Conservation (phyloP, 2,329 filamentous ascomycete species). For the Mariannaea elegans region DNA sequence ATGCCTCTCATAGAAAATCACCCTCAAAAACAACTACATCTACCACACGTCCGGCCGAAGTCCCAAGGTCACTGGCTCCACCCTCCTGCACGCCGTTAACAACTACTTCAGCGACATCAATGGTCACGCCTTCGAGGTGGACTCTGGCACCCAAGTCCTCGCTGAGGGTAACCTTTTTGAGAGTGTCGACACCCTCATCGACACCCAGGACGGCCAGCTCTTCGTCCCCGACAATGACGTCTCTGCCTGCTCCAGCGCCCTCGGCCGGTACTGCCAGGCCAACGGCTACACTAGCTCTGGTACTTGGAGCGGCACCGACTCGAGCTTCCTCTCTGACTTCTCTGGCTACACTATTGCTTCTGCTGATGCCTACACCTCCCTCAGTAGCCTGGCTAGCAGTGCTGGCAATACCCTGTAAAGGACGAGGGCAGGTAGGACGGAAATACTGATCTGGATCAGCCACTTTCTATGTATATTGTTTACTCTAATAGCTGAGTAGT, state of each 20-base stretch:
- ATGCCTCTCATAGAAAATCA: slow-evolving; percentile 48
- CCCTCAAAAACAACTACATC: slow-evolving; percentile 67
- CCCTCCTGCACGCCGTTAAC: slow-evolving; percentile 66
- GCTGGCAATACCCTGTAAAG: slow-evolving; percentile 48
- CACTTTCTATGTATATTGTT: no score
- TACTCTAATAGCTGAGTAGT: no score
- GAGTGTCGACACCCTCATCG: slow-evolving; percentile 54
- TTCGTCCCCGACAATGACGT: slow-evolving; percentile 45
- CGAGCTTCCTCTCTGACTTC: slow-evolving; percentile 58
- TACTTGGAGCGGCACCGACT: slow-evolving; percentile 50
- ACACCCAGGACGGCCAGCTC: slow-evolving; percentile 42
- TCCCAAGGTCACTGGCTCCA: slow-evolving; percentile 64
- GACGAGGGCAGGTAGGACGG: no score
- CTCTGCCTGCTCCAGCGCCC: slow-evolving; percentile 50
- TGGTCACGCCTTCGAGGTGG: slow-evolving; percentile 64
- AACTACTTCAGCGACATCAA: slow-evolving; percentile 65
- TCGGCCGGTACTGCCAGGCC: slow-evolving; percentile 58
- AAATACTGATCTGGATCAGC: no score
- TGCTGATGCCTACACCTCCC: slow-evolving; percentile 46
- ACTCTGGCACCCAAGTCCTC: slow-evolving; percentile 52
- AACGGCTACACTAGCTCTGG: slow-evolving; percentile 55
- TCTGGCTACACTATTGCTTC: slow-evolving; percentile 59
- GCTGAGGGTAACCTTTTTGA: slow-evolving; percentile 67
- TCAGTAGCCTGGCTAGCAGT: slow-evolving; percentile 44
- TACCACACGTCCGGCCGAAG: slow-evolving; percentile 64